Conservation (phyloP, 106 monocot species). For the Allium cepa region DNA sequence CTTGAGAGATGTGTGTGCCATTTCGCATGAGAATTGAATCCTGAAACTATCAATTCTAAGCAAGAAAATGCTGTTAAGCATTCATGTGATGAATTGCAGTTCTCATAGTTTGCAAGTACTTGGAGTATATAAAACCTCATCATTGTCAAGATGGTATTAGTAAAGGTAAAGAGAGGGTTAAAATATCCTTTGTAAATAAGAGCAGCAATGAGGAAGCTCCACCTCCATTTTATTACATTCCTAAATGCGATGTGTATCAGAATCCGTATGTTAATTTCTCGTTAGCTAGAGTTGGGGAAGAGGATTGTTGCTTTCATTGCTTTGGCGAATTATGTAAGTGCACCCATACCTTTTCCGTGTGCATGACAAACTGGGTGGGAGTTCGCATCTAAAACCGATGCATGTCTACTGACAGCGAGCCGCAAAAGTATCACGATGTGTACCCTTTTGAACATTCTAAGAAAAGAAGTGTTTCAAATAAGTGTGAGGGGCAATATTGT, state of each 20-base stretch:
- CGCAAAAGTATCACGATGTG: constrained; percentile 22
- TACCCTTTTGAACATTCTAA: constrained; percentile 52
- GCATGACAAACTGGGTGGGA: constrained; percentile 75
- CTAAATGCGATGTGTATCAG: constrained; percentile 50
- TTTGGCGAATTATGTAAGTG: constrained; percentile 51
- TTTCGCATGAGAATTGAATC: constrained; percentile 23
- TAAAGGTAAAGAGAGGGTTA: constrained; percentile 66
- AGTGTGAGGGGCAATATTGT: constrained; percentile 63
- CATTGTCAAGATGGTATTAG: constrained; percentile 52
- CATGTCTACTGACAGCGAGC: constrained; percentile 34
- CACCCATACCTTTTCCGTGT: constrained; percentile 66
- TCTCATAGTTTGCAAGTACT: constrained; percentile 20
- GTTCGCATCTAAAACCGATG: constrained; percentile 57
- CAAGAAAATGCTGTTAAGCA: constrained; percentile 9
- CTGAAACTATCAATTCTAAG: constrained; percentile 6
- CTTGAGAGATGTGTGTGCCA: constrained; percentile 40
- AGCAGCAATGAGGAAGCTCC: constrained; percentile 25
- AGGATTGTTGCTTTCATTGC: constrained; percentile 75
- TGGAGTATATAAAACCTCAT: constrained; percentile 13
- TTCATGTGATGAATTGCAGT: not conserved
- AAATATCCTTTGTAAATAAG: constrained; percentile 45
- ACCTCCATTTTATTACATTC: constrained; percentile 55
- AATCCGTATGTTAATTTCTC: constrained; percentile 74
- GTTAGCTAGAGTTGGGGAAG: constrained; percentile 86
- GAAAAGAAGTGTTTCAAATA: constrained; percentile 30